These are phyloP conservation scores for Leccinum fallax DNA, from an alignment of 1,284 basidiomycete species.

Conservation along the genomic window DNA sequence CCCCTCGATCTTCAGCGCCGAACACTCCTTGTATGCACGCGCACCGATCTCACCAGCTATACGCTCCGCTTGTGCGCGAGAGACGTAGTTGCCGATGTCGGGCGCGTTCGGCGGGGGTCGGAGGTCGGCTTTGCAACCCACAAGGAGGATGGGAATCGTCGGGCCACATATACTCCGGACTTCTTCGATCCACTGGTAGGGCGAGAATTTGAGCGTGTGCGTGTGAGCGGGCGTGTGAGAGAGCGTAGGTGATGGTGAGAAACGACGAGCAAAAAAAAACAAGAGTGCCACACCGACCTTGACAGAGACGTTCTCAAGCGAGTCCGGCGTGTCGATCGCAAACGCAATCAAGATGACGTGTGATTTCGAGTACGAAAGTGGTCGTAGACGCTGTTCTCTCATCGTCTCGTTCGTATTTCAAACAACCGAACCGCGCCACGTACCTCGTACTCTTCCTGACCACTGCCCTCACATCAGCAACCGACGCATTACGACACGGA, in stretches of 20 bases:
- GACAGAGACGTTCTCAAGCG: constrained; percentile 91
- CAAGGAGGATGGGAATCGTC: constrained; percentile 79
- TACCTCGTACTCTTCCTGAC: constrained; percentile 94
- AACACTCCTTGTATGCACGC: constrained; percentile 91
- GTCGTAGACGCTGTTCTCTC: constrained; percentile 77
- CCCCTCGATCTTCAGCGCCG: constrained; percentile 87
- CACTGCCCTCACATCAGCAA: constrained; percentile 47
- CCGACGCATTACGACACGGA: constrained; percentile 1
- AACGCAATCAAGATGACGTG: constrained; percentile 99
- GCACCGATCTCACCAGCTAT: constrained; percentile 84
- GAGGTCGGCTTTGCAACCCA: constrained; percentile 86
- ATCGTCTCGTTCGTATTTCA: not conserved
- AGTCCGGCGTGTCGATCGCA: constrained; percentile 95
- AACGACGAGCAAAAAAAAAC: not conserved
- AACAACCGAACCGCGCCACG: constrained; percentile 18
- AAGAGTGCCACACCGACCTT: constrained; percentile 56
- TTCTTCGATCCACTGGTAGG: constrained; percentile 90
- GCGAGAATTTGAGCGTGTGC: not conserved
- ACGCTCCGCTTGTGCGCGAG: constrained; percentile 73
- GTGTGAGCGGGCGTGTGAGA: no score
- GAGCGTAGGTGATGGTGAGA: not conserved
- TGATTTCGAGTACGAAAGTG: constrained; percentile 96
- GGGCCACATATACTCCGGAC: constrained; percentile 90
- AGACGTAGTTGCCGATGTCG: constrained; percentile 54
- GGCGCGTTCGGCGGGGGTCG: constrained; percentile 58